phyloP scores from a whole-genome alignment of 345 rosid genomes.

The Garcia nutans region DNA sequence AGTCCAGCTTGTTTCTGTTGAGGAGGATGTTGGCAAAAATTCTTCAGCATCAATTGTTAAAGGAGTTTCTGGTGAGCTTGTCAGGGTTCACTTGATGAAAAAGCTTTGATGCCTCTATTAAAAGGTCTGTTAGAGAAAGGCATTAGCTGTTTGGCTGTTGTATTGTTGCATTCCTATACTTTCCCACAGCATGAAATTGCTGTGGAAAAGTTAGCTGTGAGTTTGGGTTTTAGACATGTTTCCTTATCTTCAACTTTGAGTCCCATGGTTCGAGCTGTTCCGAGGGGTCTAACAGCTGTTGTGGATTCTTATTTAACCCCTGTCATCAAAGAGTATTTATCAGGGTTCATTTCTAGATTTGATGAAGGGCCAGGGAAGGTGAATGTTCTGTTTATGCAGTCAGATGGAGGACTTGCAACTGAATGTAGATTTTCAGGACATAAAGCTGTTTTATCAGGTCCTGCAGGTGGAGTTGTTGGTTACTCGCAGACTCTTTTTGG shows the following conservation, averaged over 20 bases:
- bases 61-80: conserved; percentile 87
- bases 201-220: conserved; percentile 70
- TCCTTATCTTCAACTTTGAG: conserved; percentile 90
- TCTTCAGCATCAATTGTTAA: conserved; percentile 33
- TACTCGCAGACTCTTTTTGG: conserved; percentile 89
- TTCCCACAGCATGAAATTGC: conserved; percentile 81
- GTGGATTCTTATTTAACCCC: conserved; percentile 98
- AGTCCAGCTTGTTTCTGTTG: conserved; percentile 62
- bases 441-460: conserved; percentile 95
- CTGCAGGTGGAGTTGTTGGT: conserved; percentile 99
- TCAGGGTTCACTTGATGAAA: conserved; percentile 69
- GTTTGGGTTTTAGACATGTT: conserved; percentile 86
- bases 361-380: conserved; percentile 70
- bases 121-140: conserved; percentile 67
- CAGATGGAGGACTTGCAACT: conserved; percentile 97
- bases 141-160: conserved; percentile 86
- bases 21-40: conserved; percentile 30
- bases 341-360: conserved; percentile 85
- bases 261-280: conserved; percentile 97
- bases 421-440: conserved; percentile 93
- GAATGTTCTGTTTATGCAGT: conserved; percentile 94
- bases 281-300: conserved; percentile 91
- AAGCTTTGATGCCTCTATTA: conserved; percentile 55
- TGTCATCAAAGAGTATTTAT: conserved; percentile 82
- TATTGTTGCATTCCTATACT: conserved; percentile 89